Percentiles rank a stretch among this genome's conserved stretches.
Evolutionary conservation across 2,329 filamentous ascomycete genomes (phyloP).

Genomic region (Stemphylium vesicarium): DNA sequence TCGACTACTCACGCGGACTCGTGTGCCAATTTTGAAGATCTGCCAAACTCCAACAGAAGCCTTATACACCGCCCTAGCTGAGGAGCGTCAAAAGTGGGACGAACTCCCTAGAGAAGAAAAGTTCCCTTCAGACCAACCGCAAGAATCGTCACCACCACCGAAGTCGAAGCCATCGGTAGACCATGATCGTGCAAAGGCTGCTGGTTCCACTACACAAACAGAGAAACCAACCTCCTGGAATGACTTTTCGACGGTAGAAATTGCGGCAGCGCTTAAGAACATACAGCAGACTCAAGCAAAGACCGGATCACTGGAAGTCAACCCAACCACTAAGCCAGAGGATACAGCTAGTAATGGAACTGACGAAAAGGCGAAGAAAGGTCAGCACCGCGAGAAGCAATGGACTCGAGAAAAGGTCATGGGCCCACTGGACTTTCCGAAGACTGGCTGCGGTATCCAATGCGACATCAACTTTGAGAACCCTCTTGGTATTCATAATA

Average conservation of each 20-base stretch:
- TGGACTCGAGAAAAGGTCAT: slow-evolving; percentile 56
- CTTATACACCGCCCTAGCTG: slow-evolving; percentile 66
- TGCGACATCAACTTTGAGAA: slow-evolving; percentile 94
- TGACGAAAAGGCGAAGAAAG: slow-evolving; percentile 8
- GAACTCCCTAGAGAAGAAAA: slow-evolving; percentile 56
- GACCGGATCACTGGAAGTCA: slow-evolving; percentile 1
- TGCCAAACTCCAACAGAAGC: slow-evolving; percentile 72
- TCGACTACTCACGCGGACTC: slow-evolving; percentile 75
- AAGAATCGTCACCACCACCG: slow-evolving; percentile 17
- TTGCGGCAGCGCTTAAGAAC: slow-evolving; percentile 2
- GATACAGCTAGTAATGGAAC: slow-evolving; percentile 10
- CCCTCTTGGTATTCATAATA: slow-evolving; percentile 83
- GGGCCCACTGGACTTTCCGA: slow-evolving; percentile 75
- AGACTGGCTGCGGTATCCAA: slow-evolving; percentile 77
- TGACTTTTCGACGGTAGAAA: slow-evolving; percentile 11
- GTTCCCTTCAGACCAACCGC: slow-evolving; percentile 35
- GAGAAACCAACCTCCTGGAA: slow-evolving; percentile 9
- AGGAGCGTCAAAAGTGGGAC: slow-evolving; percentile 76
- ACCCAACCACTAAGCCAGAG: slow-evolving; percentile 6
- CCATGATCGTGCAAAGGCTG: slow-evolving; percentile 13
- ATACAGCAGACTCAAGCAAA: slow-evolving; percentile 7
- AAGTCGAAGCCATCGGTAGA: slow-evolving; percentile 21
- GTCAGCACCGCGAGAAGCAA: slow-evolving; percentile 36
- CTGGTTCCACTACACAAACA: slow-evolving; percentile 3
- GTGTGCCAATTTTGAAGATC: slow-evolving; percentile 87